These are phyloP conservation scores for Acorus calamus DNA, from an alignment of 106 monocot species.

Conservation along the genomic window DNA sequence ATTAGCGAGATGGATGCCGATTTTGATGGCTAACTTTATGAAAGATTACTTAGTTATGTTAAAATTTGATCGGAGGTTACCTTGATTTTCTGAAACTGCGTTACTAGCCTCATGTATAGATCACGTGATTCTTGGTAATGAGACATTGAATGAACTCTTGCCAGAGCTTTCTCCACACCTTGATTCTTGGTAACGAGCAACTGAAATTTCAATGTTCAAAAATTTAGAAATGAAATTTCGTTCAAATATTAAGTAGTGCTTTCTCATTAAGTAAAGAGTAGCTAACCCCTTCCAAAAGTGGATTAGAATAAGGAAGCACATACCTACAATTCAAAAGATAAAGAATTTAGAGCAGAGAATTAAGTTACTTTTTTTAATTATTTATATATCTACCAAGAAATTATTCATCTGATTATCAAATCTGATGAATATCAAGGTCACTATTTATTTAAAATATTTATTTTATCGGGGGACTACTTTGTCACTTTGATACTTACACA, in stretches of 20 bases:
- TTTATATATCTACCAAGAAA: too few species aligned
- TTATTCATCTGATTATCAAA: too few species aligned
- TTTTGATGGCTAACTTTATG: too few species aligned
- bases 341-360: neutral
- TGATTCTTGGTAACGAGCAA: slow-evolving; percentile 40
- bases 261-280: neutral
- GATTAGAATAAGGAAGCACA: slow-evolving; percentile 65
- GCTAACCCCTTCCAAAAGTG: slow-evolving; percentile 50
- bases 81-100: too few species aligned
- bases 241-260: neutral
- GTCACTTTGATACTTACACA: slow-evolving; percentile 20
- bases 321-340: slow-evolving; percentile 11
- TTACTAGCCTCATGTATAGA: too few species aligned
- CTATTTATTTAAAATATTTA: too few species aligned
- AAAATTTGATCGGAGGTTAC: too few species aligned
- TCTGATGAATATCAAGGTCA: too few species aligned
- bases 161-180: slow-evolving; percentile 26
- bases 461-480: slow-evolving; percentile 7
- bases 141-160: too few species aligned
- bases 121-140: too few species aligned
- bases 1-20: too few species aligned
- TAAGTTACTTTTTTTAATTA: neutral
- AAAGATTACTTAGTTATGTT: too few species aligned
- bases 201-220: slow-evolving; percentile 1
- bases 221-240: neutral